These are phyloP conservation scores for Boletus edulis DNA, from an alignment of 768 basidiomycete species.

Conservation along the genomic window DNA sequence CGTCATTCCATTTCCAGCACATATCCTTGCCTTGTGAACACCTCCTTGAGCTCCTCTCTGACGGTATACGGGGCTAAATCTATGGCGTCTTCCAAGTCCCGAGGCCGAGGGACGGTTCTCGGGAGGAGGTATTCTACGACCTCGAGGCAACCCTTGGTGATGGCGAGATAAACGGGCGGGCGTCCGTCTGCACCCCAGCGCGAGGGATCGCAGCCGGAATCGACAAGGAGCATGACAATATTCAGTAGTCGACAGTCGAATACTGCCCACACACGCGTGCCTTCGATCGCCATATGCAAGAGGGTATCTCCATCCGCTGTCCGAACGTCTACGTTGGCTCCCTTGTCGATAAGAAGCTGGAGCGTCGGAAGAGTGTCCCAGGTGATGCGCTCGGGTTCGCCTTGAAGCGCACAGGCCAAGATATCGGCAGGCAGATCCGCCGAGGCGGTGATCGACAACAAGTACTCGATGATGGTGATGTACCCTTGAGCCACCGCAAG, in stretches of 20 bases:
- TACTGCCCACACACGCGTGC: too few relatives aligned
- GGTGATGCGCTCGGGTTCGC: too few relatives aligned
- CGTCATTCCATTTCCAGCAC: too few relatives aligned
- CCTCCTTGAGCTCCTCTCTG: too few relatives aligned
- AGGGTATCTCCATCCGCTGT: background rate
- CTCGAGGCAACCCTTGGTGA: background rate
- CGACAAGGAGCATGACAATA: background rate
- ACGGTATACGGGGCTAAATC: background rate
- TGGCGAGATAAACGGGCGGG: background rate
- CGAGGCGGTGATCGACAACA: background rate
- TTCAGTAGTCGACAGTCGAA: background rate
- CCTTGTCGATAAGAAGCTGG: background rate
- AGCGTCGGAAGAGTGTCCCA: background rate
- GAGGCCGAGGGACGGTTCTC: background rate
- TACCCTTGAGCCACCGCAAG: background rate
- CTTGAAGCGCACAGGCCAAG: background rate
- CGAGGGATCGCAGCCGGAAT: slow-evolving; percentile 2
- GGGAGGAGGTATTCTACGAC: background rate
- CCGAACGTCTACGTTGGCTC: background rate
- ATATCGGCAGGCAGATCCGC: background rate
- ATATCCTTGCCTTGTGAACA: too few relatives aligned
- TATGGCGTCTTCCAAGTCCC: too few relatives aligned
- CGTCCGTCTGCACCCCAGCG: background rate
- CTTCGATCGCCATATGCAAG: background rate
- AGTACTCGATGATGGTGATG: background rate